Percentiles rank a stretch among this genome's conserved stretches.
Conservation (phyloP, 495 filamentous ascomycete species). For the Penicillium robsamsonii region DNA sequence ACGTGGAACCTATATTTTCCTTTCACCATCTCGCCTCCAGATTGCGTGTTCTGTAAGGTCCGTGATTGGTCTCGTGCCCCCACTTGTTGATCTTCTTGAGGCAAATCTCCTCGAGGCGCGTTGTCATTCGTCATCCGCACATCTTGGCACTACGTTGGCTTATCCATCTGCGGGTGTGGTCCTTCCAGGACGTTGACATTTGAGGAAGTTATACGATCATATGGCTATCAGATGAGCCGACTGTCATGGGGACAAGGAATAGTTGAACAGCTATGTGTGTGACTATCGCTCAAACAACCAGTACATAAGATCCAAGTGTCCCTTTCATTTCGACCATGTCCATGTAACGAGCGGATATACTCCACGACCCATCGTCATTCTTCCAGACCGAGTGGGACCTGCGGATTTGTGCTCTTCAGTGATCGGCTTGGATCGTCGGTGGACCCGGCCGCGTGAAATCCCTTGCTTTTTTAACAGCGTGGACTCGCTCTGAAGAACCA, state of each 20-base stretch:
- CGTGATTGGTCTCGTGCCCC: constrained; percentile 24
- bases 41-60: constrained; percentile 34
- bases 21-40: constrained; percentile 35
- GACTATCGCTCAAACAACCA: no score
- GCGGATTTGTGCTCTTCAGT: constrained; percentile 8
- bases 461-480: not conserved
- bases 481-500: constrained; percentile 3
- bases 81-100: constrained; percentile 7
- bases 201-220: not conserved
- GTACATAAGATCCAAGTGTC: not conserved
- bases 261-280: not conserved
- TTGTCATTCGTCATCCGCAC: constrained; percentile 3
- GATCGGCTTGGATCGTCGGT: constrained; percentile 20
- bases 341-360: constrained; percentile 5
- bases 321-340: not conserved
- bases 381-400: constrained; percentile 32
- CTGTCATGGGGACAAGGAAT: not conserved
- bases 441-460: constrained; percentile 2
- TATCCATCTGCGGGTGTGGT: not conserved
- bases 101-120: constrained; percentile 2
- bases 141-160: constrained; percentile 1
- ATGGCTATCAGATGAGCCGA: not conserved
- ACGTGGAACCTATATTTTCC: constrained; percentile 27
- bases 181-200: not conserved
- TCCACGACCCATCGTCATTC: constrained; percentile 35